Evolutionary conservation across 176 grass and related monocot genomes (phyloP).

Genomic region (Aegilops longissima): DNA sequence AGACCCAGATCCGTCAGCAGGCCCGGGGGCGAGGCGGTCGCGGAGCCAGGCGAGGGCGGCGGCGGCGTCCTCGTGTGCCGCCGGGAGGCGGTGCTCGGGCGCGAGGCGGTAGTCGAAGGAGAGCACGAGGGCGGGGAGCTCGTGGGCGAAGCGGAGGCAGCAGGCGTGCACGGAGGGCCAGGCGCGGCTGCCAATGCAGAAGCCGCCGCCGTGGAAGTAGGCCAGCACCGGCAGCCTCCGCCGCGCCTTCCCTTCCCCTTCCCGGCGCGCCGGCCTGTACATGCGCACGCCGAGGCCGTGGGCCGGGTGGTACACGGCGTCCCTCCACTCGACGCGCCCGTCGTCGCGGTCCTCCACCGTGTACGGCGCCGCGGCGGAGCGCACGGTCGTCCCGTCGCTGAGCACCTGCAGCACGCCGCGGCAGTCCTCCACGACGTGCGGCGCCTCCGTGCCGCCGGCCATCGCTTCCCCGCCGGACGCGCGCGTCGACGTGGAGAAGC

Average conservation of each 20-base stretch:
- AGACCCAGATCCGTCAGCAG: background rate
- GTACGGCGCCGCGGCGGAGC: background rate
- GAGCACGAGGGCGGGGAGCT: slow-evolving; percentile 43
- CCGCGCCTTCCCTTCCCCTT: background rate
- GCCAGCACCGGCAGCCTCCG: slow-evolving; percentile 20
- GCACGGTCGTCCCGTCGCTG: slow-evolving; percentile 34
- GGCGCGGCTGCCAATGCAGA: slow-evolving; percentile 48
- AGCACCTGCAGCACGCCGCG: slow-evolving; percentile 1
- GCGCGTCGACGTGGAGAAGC: no score
- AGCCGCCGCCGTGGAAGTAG: slow-evolving; percentile 56
- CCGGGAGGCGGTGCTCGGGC: slow-evolving; percentile 66
- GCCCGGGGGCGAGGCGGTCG: background rate
- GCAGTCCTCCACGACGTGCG: slow-evolving; percentile 26
- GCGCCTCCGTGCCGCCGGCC: background rate
- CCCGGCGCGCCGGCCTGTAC: background rate
- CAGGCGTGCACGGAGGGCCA: slow-evolving; percentile 39
- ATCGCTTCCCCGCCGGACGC: background rate
- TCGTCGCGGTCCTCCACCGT: slow-evolving; percentile 34
- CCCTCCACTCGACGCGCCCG: slow-evolving; percentile 44
- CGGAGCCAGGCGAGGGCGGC: slow-evolving; percentile 52
- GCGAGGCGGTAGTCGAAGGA: slow-evolving; percentile 68
- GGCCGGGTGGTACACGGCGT: slow-evolving; percentile 26
- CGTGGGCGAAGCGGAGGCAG: slow-evolving; percentile 51
- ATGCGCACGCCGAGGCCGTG: slow-evolving; percentile 3
- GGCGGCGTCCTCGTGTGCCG: slow-evolving; percentile 41